A percentile compares a stretch with the other conserved stretches of the same genome.
phyloP scores from a whole-genome alignment of 345 rosid genomes.

The Arabis alpina region DNA sequence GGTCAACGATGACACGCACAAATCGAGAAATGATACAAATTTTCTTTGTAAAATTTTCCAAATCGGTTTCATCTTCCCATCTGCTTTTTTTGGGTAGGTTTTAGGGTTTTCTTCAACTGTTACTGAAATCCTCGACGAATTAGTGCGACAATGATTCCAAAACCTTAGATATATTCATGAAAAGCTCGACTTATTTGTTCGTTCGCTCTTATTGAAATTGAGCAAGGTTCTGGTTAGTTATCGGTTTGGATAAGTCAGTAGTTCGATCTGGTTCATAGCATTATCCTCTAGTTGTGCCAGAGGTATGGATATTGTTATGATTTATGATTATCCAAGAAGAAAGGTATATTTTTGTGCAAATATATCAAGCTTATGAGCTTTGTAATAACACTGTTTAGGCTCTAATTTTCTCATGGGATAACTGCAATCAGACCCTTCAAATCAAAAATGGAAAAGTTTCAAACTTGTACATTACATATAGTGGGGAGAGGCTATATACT shows the following conservation, averaged over 20 bases:
- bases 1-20: conserved; percentile 36
- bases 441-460: conserved; percentile 1
- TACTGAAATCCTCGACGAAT: background rate
- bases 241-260: no score
- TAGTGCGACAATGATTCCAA: background rate
- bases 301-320: no score
- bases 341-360: background rate
- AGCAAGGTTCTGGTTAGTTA: no score
- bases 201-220: no score
- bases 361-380: background rate
- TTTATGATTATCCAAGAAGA: background rate
- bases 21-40: conserved; percentile 27
- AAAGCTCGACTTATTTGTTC: background rate
- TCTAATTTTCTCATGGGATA: background rate
- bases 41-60: background rate
- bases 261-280: no score
- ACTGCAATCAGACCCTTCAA: background rate
- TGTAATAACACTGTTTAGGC: background rate
- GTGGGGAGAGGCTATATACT: conserved; percentile 27
- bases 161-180: background rate
- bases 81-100: background rate
- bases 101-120: background rate
- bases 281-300: no score
- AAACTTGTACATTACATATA: conserved; percentile 10
- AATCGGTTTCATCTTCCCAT: background rate